Conservation (phyloP, 345 rosid species). For the Melaleuca alternifolia region DNA sequence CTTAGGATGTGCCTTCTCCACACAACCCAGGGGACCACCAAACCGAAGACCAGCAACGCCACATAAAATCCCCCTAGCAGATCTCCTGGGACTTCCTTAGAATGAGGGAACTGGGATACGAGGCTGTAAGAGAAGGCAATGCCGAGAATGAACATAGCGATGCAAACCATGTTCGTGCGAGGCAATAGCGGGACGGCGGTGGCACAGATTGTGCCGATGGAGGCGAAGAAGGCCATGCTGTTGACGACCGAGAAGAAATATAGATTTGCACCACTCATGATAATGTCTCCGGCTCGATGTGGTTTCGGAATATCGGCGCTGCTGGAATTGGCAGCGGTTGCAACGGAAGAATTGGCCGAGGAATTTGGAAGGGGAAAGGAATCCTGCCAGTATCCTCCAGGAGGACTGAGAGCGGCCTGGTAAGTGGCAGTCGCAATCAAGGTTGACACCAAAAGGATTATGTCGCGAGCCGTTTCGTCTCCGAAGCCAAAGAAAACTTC, state of each 20-base stretch:
- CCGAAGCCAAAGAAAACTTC: not conserved
- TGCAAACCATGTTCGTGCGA: not conserved
- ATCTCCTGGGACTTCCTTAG: not conserved
- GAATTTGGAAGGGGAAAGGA: not conserved
- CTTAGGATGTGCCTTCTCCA: accelerated
- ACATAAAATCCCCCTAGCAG: not conserved
- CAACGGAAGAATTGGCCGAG: not conserved
- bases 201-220: not conserved
- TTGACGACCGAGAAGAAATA: not conserved
- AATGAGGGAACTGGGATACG: not conserved
- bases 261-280: not conserved
- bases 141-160: not conserved
- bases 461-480: not conserved
- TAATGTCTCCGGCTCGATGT: not conserved
- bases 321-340: not conserved
- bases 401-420: not conserved
- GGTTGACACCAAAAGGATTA: not conserved
- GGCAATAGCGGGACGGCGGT: not conserved
- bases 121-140: not conserved
- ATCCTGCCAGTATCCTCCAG: not conserved
- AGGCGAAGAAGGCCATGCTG: not conserved
- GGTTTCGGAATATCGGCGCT: accelerated
- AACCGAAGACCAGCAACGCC: not conserved
- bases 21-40: not conserved
- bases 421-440: not conserved